A percentile compares a stretch with the other conserved stretches of the same genome.
phyloP scores from a whole-genome alignment of 805 yeast genomes.

The Spathaspora sp. region DNA sequence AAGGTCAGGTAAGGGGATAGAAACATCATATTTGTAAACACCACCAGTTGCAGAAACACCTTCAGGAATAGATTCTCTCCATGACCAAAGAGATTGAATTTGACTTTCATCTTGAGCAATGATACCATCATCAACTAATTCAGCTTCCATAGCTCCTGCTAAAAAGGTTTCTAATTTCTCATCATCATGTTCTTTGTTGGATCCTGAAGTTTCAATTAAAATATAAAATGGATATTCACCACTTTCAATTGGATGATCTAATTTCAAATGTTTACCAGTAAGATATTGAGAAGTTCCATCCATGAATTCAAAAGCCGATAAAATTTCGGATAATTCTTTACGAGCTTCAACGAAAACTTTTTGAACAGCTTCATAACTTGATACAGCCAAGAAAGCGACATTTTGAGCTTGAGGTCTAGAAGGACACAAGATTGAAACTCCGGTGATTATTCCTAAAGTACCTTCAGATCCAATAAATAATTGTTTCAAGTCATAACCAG shows the following conservation, averaged over 20 bases:
- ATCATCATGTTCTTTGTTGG: slow-evolving; percentile 89
- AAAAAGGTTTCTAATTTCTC: slow-evolving; percentile 82
- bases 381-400: slow-evolving; percentile 83
- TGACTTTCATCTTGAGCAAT: slow-evolving; percentile 95
- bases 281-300: slow-evolving; percentile 66
- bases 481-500: slow-evolving; percentile 92
- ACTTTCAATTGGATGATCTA: slow-evolving; percentile 74
- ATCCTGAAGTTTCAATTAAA: slow-evolving; percentile 93
- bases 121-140: slow-evolving; percentile 84
- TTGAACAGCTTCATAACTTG: slow-evolving; percentile 80
- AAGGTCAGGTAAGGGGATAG: slow-evolving; percentile 78
- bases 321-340: slow-evolving; percentile 73
- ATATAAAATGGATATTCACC: slow-evolving; percentile 82
- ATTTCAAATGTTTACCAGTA: slow-evolving; percentile 56
- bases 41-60: slow-evolving; percentile 85
- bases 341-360: slow-evolving; percentile 77
- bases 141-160: slow-evolving; percentile 82
- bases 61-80: slow-evolving; percentile 95
- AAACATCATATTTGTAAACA: slow-evolving; percentile 95
- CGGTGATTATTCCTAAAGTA: slow-evolving; percentile 86
- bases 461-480: slow-evolving; percentile 94
- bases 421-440: slow-evolving; percentile 85
- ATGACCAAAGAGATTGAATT: slow-evolving; percentile 77
- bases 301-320: slow-evolving; percentile 94
- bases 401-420: slow-evolving; percentile 81